Conservation (phyloP, 371 early-diverging fungal genomes). For the Umbelopsis sp. region DNA sequence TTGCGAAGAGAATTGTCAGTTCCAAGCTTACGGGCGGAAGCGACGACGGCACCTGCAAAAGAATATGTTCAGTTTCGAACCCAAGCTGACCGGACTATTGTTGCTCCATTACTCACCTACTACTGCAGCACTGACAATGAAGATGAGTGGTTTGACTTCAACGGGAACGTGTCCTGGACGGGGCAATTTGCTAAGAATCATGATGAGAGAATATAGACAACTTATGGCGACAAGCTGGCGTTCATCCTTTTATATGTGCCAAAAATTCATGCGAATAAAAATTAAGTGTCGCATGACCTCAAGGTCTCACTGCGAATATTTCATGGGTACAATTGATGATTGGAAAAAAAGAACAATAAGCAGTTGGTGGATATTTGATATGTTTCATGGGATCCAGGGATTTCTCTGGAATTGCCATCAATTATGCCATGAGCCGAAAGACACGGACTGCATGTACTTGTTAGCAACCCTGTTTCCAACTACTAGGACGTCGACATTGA, state of each 20-base stretch:
- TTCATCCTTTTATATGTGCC: not conserved
- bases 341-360: not conserved
- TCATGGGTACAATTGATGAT: not conserved
- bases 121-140: conserved; percentile 2
- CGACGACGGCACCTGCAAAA: not conserved
- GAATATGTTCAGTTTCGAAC: not conserved
- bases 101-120: not conserved
- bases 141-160: conserved; percentile 2
- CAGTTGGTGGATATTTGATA: not conserved
- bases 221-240: not conserved
- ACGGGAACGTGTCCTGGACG: conserved; percentile 13
- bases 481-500: no score
- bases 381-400: not conserved
- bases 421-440: no score
- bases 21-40: not conserved
- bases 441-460: no score
- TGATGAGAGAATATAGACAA: not conserved
- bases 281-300: not conserved
- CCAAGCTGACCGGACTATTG: not conserved
- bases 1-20: not conserved
- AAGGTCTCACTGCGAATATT: not conserved
- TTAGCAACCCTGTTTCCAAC: no score
- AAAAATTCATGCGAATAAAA: conserved; percentile 1
- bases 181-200: conserved; percentile 12
- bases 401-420: no score